Evolutionary conservation across 768 basidiomycete genomes (phyloP).

Genomic region (Lactarius pseudohatsudake): DNA sequence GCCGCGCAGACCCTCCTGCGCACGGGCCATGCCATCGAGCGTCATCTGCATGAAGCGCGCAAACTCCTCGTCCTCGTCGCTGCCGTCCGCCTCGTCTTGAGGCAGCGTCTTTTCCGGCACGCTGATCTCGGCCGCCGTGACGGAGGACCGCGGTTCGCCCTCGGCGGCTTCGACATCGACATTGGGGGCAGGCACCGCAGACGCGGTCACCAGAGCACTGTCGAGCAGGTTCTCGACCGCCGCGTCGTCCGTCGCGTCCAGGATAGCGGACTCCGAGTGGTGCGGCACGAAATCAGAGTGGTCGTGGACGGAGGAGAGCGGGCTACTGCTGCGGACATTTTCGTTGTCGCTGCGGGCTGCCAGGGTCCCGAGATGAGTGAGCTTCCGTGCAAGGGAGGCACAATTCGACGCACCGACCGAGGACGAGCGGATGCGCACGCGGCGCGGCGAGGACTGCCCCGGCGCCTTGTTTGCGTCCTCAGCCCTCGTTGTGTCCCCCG

Average conservation of each 20-base stretch:
- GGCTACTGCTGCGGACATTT: neutral
- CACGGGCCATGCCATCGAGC: conserved; percentile 24
- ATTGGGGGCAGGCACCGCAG: neutral
- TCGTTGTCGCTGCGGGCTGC: neutral
- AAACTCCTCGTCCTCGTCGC: conserved; percentile 21
- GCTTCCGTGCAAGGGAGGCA: neutral
- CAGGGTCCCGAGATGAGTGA: neutral
- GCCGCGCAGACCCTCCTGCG: conserved; percentile 25
- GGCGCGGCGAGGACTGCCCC: neutral
- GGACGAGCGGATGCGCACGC: neutral
- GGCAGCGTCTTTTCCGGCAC: neutral
- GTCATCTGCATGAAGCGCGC: conserved; percentile 25
- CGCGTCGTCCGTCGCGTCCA: conserved; percentile 21
- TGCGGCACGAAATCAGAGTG: neutral
- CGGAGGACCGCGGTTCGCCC: conserved; percentile 18
- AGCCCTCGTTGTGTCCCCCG: neutral
- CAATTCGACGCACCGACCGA: neutral
- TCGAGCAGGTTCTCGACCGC: conserved; percentile 26
- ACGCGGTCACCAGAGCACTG: neutral
- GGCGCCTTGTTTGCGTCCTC: neutral
- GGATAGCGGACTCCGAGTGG: conserved; percentile 4
- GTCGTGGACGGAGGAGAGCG: conserved; percentile 17
- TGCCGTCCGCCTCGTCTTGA: neutral
- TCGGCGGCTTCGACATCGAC: neutral
- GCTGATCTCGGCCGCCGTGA: conserved; percentile 3